Conservation (phyloP, 306 rosid species). For the Delonix regia region DNA sequence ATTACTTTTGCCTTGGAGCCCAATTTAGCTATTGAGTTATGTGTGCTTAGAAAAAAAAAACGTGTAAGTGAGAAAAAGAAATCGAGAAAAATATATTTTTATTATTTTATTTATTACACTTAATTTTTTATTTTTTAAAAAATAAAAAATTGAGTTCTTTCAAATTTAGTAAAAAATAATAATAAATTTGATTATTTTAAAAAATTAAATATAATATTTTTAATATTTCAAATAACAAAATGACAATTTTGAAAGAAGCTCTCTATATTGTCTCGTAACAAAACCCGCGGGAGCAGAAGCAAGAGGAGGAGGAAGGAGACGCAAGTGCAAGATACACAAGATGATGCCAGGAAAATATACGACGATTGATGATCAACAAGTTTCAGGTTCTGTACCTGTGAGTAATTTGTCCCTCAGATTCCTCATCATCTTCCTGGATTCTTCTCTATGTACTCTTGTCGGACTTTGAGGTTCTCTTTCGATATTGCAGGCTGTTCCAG, state of each 20-base stretch:
- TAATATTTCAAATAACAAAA: too few relatives aligned
- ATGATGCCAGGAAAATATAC: constrained; percentile 97
- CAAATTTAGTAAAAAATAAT: too few relatives aligned
- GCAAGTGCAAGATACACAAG: constrained; percentile 22
- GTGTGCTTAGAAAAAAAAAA: not conserved
- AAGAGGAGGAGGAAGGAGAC: not conserved
- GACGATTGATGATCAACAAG: constrained; percentile 62
- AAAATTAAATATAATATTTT: too few relatives aligned
- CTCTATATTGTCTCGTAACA: too few relatives aligned
- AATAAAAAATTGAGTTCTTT: too few relatives aligned
- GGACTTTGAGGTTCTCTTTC: constrained; percentile 4
- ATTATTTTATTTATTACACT: too few relatives aligned
- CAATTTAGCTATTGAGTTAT: not conserved
- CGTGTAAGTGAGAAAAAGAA: too few relatives aligned
- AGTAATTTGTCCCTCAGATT: constrained; percentile 14
- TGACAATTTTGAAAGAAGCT: too few relatives aligned
- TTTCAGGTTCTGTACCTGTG: constrained; percentile 93
- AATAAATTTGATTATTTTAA: too few relatives aligned
- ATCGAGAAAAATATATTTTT: too few relatives aligned
- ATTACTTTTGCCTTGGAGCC: not conserved
- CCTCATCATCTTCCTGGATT: not conserved
- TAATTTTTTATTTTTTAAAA: too few relatives aligned
- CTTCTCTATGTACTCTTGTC: not conserved
- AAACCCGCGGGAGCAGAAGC: constrained; percentile 3
- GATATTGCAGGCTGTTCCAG: constrained; percentile 75